Conservation (phyloP, 2,329 filamentous ascomycete genomes). For the Sporothrix curviconia region DNA sequence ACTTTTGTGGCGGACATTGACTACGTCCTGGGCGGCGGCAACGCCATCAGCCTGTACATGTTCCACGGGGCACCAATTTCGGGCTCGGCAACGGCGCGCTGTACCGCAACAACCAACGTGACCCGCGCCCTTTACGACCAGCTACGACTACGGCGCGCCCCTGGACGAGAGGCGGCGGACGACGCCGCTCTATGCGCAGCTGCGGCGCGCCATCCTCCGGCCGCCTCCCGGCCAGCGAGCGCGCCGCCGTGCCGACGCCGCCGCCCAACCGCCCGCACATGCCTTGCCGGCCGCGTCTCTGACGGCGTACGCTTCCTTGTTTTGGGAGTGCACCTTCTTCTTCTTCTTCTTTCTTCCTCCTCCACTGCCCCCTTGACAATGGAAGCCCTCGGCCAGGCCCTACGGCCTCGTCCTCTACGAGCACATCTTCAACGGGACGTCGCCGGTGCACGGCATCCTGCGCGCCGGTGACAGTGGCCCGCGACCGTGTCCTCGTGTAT, state of each 20-base stretch:
- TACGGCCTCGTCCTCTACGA: background rate
- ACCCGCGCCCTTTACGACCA: constrained; percentile 1
- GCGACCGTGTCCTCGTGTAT: constrained; percentile 1
- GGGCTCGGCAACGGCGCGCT: background rate
- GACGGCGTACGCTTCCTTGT: background rate
- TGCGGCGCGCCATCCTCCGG: background rate
- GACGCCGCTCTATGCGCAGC: background rate
- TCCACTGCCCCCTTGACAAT: background rate
- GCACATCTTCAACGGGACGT: background rate
- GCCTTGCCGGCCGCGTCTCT: background rate
- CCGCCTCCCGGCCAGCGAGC: background rate
- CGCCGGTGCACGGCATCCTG: background rate
- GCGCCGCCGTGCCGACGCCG: background rate
- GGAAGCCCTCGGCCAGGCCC: background rate
- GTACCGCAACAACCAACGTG: background rate
- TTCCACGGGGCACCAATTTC: constrained; percentile 4
- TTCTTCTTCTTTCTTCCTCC: too few species aligned
- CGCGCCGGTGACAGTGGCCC: background rate
- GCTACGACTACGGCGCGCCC: constrained; percentile 2
- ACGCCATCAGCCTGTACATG: constrained; percentile 4
- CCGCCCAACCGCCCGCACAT: background rate
- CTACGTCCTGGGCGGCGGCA: background rate
- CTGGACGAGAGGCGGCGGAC: constrained; percentile 3
- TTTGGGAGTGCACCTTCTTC: too few species aligned
- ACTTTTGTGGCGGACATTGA: background rate